Percentiles rank a stretch among this genome's conserved stretches.
phyloP scores from a whole-genome alignment of 202 grass and related monocot genomes.

The Carex sylvatica region DNA sequence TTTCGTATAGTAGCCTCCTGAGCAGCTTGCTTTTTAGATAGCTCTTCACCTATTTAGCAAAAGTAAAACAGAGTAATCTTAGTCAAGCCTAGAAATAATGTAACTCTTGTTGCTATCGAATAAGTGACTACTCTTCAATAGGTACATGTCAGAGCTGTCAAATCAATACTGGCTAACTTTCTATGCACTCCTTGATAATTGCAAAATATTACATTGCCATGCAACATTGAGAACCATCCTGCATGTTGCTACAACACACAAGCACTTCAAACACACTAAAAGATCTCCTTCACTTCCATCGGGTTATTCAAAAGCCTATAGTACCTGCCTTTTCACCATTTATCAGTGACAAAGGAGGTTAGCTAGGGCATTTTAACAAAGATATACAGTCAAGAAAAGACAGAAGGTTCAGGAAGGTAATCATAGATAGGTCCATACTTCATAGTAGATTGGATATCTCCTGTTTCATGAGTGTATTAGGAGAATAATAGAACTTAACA shows the following conservation, averaged over 20 bases:
- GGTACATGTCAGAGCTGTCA: not conserved
- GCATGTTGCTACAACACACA: not conserved
- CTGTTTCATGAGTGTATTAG: not conserved
- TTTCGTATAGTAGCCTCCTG: constrained; percentile 99
- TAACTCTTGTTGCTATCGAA: not conserved
- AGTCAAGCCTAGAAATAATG: not conserved
- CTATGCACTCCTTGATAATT: not conserved
- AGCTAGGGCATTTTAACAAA: not conserved
- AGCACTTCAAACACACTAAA: not conserved
- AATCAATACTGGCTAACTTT: not conserved
- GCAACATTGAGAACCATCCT: not conserved
- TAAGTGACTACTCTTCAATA: not conserved
- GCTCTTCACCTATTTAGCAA: constrained; percentile 81
- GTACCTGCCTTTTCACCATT: constrained; percentile 3
- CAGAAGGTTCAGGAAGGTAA: not conserved
- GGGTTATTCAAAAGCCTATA: not conserved
- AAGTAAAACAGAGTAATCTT: not conserved
- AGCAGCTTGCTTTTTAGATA: constrained; percentile 97
- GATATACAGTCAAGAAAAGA: not conserved
- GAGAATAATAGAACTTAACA: not conserved
- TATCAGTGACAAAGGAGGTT: not conserved
- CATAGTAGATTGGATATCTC: not conserved
- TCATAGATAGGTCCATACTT: not conserved
- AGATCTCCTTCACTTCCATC: not conserved
- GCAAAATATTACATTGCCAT: not conserved